phyloP scores from a whole-genome alignment of 1,284 basidiomycete species.

The Cystobasidiaceae sp. region DNA sequence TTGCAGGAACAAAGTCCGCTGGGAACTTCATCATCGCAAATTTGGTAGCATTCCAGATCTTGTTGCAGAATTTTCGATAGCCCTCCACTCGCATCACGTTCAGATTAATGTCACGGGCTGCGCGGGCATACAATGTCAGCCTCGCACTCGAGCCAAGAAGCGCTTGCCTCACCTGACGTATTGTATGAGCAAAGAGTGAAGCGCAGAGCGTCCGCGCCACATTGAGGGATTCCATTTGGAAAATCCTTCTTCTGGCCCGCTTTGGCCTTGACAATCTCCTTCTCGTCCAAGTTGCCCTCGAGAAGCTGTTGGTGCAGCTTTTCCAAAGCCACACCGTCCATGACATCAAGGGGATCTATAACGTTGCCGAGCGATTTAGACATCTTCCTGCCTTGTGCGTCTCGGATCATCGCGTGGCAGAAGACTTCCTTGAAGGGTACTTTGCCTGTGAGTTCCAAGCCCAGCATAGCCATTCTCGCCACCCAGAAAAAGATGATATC shows the following conservation, averaged over 20 bases:
- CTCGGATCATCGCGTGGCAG: conserved; percentile 98
- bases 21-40: conserved; percentile 94
- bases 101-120: conserved; percentile 88
- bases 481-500: conserved; percentile 99
- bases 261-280: conserved; percentile 85
- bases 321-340: conserved; percentile 77
- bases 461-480: conserved; percentile 94
- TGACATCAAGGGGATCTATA: conserved; percentile 94
- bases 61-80: conserved; percentile 99
- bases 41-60: conserved; percentile 98
- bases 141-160: background rate
- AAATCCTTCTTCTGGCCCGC: conserved; percentile 98
- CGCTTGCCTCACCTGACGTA: conserved; percentile 60
- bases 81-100: conserved; percentile 97
- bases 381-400: conserved; percentile 98
- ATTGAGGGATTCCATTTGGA: conserved; percentile 98
- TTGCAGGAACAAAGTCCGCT: conserved; percentile 68
- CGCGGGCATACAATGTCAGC: background rate
- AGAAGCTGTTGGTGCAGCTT: conserved; percentile 80
- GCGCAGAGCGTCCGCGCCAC: conserved; percentile 91
- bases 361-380: conserved; percentile 97
- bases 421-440: conserved; percentile 97
- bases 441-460: conserved; percentile 78
- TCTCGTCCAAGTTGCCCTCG: conserved; percentile 89
- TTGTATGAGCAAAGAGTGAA: conserved; percentile 96